These are phyloP conservation scores for Taphrina populina DNA, from an alignment of 1,139 yeast species.

Conservation along the genomic window DNA sequence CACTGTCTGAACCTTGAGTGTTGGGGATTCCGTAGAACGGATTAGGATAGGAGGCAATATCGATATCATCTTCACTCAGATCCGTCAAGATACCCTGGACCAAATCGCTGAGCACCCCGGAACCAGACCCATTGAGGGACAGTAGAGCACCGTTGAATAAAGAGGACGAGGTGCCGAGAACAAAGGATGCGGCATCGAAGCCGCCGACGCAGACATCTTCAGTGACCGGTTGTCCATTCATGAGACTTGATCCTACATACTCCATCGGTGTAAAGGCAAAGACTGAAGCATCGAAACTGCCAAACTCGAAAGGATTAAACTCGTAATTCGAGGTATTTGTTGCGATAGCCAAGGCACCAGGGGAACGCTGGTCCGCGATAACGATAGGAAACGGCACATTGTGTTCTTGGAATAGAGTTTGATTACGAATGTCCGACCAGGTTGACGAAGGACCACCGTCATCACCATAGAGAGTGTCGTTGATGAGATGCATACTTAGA, in stretches of 20 bases:
- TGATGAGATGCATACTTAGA: slow-evolving; percentile 71
- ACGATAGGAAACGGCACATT: slow-evolving; percentile 88
- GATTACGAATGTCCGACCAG: slow-evolving; percentile 61
- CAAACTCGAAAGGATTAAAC: slow-evolving; percentile 74
- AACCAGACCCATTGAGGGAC: slow-evolving; percentile 57
- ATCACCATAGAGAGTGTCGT: slow-evolving; percentile 43
- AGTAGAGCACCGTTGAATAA: slow-evolving; percentile 70
- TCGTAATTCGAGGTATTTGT: slow-evolving; percentile 55
- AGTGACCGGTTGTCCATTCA: slow-evolving; percentile 55
- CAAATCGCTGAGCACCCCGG: slow-evolving; percentile 53
- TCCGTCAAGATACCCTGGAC: slow-evolving; percentile 41
- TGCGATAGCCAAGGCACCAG: slow-evolving; percentile 51
- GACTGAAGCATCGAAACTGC: slow-evolving; percentile 85
- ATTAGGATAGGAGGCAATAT: slow-evolving; percentile 74
- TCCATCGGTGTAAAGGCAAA: slow-evolving; percentile 68
- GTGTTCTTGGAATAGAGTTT: slow-evolving; percentile 57
- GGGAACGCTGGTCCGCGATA: slow-evolving; percentile 80
- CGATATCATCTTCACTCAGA: slow-evolving; percentile 49
- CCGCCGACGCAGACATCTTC: slow-evolving; percentile 53
- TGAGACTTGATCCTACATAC: slow-evolving; percentile 68
- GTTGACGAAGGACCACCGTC: slow-evolving; percentile 67
- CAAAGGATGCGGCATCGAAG: slow-evolving; percentile 70
- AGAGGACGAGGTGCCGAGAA: slow-evolving; percentile 73
- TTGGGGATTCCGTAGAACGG: slow-evolving; percentile 56
- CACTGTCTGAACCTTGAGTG: slow-evolving; percentile 30